Conservation (phyloP, 768 basidiomycete genomes). For the Favolaschia claudopus region DNA sequence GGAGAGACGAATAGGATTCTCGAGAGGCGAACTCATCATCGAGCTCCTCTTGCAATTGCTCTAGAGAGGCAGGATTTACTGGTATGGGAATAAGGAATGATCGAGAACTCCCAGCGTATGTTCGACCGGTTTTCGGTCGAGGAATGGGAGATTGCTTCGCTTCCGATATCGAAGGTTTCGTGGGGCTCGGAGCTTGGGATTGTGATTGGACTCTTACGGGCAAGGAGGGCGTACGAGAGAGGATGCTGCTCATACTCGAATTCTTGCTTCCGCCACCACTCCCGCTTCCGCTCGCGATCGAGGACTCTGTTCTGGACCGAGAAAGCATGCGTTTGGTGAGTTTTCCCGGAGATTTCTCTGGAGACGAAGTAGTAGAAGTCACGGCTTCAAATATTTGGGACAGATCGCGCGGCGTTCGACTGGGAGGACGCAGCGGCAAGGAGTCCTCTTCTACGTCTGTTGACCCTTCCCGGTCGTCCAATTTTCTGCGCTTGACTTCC, state of each 20-base stretch:
- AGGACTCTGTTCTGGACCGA: constrained; percentile 70
- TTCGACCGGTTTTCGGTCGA: constrained; percentile 53
- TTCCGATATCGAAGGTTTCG: constrained; percentile 10
- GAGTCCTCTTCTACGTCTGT: constrained; percentile 26
- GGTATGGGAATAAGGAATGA: constrained; percentile 78
- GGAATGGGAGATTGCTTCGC: constrained; percentile 36
- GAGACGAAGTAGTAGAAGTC: constrained; percentile 28
- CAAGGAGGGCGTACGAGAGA: constrained; percentile 26
- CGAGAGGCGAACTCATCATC: constrained; percentile 60
- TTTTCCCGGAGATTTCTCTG: constrained; percentile 47
- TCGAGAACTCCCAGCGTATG: constrained; percentile 81
- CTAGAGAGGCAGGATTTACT: constrained; percentile 34
- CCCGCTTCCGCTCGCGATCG: constrained; percentile 42
- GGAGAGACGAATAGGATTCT: constrained; percentile 81
- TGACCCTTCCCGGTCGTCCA: constrained; percentile 14
- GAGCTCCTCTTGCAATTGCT: constrained; percentile 42
- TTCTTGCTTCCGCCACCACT: constrained; percentile 21
- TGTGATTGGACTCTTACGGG: constrained; percentile 18
- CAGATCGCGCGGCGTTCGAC: constrained; percentile 16
- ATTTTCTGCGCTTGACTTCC: constrained; percentile 23
- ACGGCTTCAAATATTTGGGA: constrained; percentile 26
- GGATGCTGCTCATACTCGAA: constrained; percentile 22
- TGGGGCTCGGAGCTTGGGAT: constrained; percentile 32
- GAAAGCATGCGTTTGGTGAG: constrained; percentile 78
- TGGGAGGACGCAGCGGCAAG: constrained; percentile 10